Percentiles rank a stretch among this genome's conserved stretches.
These are phyloP conservation scores for Asterionellopsis glacialis DNA, from an alignment of 108 stramenopile genomes.

Conservation along the genomic window DNA sequence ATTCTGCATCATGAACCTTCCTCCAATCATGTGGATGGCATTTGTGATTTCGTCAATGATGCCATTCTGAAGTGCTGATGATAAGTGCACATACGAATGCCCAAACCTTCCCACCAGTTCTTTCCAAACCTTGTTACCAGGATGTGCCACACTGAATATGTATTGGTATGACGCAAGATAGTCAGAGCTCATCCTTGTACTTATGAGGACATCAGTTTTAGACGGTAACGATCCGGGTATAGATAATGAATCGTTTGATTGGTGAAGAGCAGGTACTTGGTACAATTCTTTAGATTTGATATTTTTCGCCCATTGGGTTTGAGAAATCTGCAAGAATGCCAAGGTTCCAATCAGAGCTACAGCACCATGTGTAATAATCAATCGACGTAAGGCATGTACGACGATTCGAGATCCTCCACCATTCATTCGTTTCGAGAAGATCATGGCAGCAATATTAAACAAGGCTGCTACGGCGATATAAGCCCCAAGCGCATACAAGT, in stretches of 20 bases:
- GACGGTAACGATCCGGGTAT: constrained; percentile 21
- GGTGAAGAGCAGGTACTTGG: constrained; percentile 10
- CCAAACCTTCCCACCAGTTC: constrained; percentile 10
- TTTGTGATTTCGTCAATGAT: constrained; percentile 17
- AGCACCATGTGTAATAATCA: constrained; percentile 18
- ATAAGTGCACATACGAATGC: constrained; percentile 12
- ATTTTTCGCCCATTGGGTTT: constrained; percentile 38
- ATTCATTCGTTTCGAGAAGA: background rate
- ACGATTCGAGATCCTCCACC: background rate
- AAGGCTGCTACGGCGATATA: constrained; percentile 4
- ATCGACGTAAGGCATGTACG: constrained; percentile 5
- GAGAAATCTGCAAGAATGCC: constrained; percentile 16
- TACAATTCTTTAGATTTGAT: constrained; percentile 24
- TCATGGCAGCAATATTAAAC: background rate
- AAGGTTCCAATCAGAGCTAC: constrained; percentile 9
- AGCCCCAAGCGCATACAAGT: constrained; percentile 9
- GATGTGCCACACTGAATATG: constrained; percentile 37
- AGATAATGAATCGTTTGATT: background rate
- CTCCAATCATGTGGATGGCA: background rate
- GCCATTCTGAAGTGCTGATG: constrained; percentile 10
- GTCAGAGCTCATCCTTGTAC: constrained; percentile 18
- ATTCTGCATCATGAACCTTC: constrained; percentile 35
- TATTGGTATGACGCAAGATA: constrained; percentile 32
- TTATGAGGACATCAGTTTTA: constrained; percentile 30
- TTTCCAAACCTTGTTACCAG: constrained; percentile 38